These are phyloP conservation scores for Pilasporangium apinafurcum DNA, from an alignment of 352 stramenopile species.

Conservation along the genomic window DNA sequence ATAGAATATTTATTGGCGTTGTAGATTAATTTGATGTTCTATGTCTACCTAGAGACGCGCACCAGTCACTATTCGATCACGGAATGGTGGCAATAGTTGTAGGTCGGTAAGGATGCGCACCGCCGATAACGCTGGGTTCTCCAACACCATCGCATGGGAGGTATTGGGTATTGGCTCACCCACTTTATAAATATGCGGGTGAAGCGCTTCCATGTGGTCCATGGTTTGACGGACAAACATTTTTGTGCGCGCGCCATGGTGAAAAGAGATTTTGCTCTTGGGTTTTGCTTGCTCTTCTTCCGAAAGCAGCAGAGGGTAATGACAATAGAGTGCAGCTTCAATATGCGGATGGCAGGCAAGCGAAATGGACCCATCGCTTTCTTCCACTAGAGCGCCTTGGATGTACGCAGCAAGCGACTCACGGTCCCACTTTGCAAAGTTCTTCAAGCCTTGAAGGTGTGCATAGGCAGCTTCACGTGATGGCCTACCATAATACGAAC, in stretches of 20 bases:
- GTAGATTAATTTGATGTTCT: background rate
- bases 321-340: slow-evolving; percentile 38
- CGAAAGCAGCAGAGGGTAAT: slow-evolving; percentile 21
- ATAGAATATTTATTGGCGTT: too few species aligned
- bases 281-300: slow-evolving; percentile 24
- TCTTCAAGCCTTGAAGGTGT: slow-evolving; percentile 26
- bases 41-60: background rate
- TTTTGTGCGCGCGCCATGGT: slow-evolving; percentile 37
- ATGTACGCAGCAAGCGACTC: slow-evolving; percentile 24
- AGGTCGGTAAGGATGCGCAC: slow-evolving; percentile 34
- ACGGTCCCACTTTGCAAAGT: slow-evolving; percentile 27
- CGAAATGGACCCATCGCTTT: slow-evolving; percentile 14
- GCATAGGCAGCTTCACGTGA: slow-evolving; percentile 14
- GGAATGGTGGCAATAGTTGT: slow-evolving; percentile 8
- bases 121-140: slow-evolving; percentile 29
- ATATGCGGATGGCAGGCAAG: slow-evolving; percentile 33
- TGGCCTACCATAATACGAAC: slow-evolving; percentile 14
- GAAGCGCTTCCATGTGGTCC: slow-evolving; percentile 11
- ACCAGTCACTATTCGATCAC: background rate
- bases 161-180: slow-evolving; percentile 23
- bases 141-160: slow-evolving; percentile 42
- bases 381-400: slow-evolving; percentile 20
- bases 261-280: slow-evolving; percentile 29
- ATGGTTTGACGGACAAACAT: slow-evolving; percentile 30
- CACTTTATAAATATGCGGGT: slow-evolving; percentile 37